These are phyloP conservation scores for Arabidopsis lyrata DNA, from an alignment of 441 rosid genomes.

Conservation along the genomic window DNA sequence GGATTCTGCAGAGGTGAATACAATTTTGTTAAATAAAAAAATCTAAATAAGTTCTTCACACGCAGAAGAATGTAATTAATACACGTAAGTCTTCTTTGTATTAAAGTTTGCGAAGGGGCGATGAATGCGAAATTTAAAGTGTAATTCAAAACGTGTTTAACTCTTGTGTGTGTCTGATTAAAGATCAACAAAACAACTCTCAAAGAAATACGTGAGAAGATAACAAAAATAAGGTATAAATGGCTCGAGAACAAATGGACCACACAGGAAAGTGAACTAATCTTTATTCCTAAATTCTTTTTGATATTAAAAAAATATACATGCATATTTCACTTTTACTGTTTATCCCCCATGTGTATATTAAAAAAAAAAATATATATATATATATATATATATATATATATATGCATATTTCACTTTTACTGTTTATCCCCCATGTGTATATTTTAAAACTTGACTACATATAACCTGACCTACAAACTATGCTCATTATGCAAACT, in stretches of 20 bases:
- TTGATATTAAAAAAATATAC: background rate
- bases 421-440: constrained; percentile 8
- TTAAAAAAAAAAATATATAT: too few species aligned
- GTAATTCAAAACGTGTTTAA: constrained; percentile 11
- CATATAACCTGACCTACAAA: background rate
- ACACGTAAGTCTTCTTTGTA: background rate
- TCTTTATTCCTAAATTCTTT: constrained; percentile 38
- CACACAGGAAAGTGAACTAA: constrained; percentile 36
- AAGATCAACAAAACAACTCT: background rate
- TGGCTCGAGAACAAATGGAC: constrained; percentile 40
- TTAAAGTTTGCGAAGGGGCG: background rate
- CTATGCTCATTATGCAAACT: background rate
- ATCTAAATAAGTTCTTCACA: too few species aligned
- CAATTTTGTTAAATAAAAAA: too few species aligned
- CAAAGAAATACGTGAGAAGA: background rate
- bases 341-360: constrained; percentile 1
- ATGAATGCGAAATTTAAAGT: constrained; percentile 10
- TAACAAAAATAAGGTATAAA: constrained; percentile 35
- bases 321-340: constrained; percentile 2
- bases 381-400: too few species aligned
- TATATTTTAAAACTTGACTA: background rate
- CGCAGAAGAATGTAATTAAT: too few species aligned
- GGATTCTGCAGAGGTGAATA: too few species aligned
- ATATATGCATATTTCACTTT: constrained; percentile 10
- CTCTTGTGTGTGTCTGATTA: constrained; percentile 7